phyloP scores from a whole-genome alignment of 208 protist species.

The Zelonia costaricensis region DNA sequence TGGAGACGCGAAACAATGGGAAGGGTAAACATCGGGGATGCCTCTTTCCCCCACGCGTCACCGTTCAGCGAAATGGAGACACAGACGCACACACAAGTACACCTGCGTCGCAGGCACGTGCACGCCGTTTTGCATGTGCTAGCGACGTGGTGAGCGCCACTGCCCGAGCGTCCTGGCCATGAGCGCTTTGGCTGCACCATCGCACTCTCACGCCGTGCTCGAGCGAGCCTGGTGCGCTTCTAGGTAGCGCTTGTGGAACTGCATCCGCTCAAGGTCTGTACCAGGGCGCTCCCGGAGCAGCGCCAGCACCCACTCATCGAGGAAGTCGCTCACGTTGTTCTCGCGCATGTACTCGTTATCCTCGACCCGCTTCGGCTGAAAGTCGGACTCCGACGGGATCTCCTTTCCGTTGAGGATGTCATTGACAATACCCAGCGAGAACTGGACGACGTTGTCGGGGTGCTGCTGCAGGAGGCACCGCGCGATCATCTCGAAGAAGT shows the following conservation, averaged over 20 bases:
- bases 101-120: no score
- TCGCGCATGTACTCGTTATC: slow-evolving; percentile 82
- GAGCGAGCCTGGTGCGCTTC: slow-evolving; percentile 26
- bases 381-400: slow-evolving; percentile 40
- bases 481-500: slow-evolving; percentile 91
- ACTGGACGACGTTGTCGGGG: slow-evolving; percentile 54
- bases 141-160: no score
- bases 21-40: no score
- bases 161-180: no score
- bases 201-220: background rate
- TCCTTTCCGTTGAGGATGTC: slow-evolving; percentile 64
- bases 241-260: slow-evolving; percentile 87
- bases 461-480: slow-evolving; percentile 70
- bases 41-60: no score
- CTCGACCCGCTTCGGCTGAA: slow-evolving; percentile 63
- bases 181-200: no score
- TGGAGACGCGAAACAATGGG: no score
- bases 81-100: no score
- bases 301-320: slow-evolving; percentile 88
- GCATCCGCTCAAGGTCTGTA: slow-evolving; percentile 62
- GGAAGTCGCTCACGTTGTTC: slow-evolving; percentile 77
- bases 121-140: no score
- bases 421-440: slow-evolving; percentile 66
- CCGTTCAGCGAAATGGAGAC: no score
- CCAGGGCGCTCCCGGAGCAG: slow-evolving; percentile 69